Base-by-base conservation (phyloP, 495 filamentous ascomycete genomes). In the Xylaria acuta region DNA sequence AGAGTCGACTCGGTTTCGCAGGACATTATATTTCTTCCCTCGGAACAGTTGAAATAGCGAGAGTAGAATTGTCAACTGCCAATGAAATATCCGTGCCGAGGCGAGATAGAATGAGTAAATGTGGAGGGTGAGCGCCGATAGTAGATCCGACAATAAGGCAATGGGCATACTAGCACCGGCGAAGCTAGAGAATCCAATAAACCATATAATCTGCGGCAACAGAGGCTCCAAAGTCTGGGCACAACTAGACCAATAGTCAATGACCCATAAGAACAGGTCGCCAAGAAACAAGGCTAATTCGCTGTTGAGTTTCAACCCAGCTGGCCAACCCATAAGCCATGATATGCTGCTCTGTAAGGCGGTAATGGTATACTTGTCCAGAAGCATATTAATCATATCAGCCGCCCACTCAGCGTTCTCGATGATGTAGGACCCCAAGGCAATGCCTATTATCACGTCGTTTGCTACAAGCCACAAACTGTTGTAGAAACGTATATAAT, bases 401-500 rank as follows among this genome's bases (percentile, higher is more conserved):
- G 94, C 94, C 18, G 98, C 94, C 88, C 90, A 93, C 59, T 88
- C 87, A 1, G 94, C 90, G 76, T 98, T 98, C 77, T 98, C 96
- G 67, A 98, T 96, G 74, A 99, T 97, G 80, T 97, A 98, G 0
- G 94, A 96, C 0, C 96, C 96, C 20, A 98, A 82, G 7, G 96
- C 97, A 76, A 98, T 97, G 18, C 96, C 97, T 47, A 99, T 99
- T 70, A 99, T 99, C 41, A 98, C 92, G 83, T 99, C 96, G 80
- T 99, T 99, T 27, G 94, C 94, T 22, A 99, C 96, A 30, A 99
- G 92, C 96, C 96, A 99, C 25, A 99, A 84, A 75, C 94, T 97
- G 82, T 98, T 98, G 81, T 97, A 99, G 81, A 99, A 99, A 47
- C 96, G 93, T 75, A 99, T 99, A 78, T 99, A 99, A 80, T 98